Evolutionary conservation across 2,329 filamentous ascomycete species (phyloP).

Genomic region (Penicillium glabrum): DNA sequence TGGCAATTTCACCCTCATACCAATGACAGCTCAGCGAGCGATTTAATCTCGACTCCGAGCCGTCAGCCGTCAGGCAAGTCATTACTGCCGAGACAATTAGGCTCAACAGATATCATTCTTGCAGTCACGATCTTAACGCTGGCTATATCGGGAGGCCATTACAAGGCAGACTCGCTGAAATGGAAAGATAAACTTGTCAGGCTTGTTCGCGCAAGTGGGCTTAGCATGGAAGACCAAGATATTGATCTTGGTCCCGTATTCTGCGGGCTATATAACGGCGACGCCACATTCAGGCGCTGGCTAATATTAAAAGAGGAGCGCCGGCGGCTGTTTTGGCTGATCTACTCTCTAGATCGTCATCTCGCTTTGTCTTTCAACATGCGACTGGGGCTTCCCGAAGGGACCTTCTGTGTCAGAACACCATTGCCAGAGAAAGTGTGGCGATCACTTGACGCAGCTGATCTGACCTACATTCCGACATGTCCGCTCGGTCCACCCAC

Average conservation of each 20-base stretch:
- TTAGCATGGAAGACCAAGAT: conserved; percentile 42
- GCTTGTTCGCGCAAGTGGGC: conserved; percentile 40
- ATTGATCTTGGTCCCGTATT: conserved; percentile 33
- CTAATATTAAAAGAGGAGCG: conserved; percentile 41
- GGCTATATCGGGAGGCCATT: conserved; percentile 50
- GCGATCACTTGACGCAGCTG: conserved; percentile 40
- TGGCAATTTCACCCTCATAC: conserved; percentile 15
- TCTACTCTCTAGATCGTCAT: conserved; percentile 51
- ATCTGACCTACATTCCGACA: conserved; percentile 31
- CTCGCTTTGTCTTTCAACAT: conserved; percentile 50
- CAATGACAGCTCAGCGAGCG: conserved; percentile 1
- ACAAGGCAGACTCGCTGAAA: conserved; percentile 50
- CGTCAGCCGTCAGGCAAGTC: conserved; percentile 17
- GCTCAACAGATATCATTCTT: conserved; percentile 43
- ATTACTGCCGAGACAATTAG: conserved; percentile 14
- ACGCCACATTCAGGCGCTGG: conserved; percentile 19
- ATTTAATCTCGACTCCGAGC: not conserved
- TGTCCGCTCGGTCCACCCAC: conserved; percentile 39
- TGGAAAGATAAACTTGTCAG: conserved; percentile 50
- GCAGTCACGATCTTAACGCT: conserved; percentile 48
- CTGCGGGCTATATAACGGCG: conserved; percentile 39
- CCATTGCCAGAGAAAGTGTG: conserved; percentile 45
- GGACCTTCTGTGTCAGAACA: conserved; percentile 38
- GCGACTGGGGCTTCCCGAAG: conserved; percentile 47
- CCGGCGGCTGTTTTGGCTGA: conserved; percentile 50